Percentiles rank a stretch among this genome's conserved stretches.
Evolutionary conservation across 768 basidiomycete species (phyloP).

Genomic region (Termitomyces sp.): DNA sequence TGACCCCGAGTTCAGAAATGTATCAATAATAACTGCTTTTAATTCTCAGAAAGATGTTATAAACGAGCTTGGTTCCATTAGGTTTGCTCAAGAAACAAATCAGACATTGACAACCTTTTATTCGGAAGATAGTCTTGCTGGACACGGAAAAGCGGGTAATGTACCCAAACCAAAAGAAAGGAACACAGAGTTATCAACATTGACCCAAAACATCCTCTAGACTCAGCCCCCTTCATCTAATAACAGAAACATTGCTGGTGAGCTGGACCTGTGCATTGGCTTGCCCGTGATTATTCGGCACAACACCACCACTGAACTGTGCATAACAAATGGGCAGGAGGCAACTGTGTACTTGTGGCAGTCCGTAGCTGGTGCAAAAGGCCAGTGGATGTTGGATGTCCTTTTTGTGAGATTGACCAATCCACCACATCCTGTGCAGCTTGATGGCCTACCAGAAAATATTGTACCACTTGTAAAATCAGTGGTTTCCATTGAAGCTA

Average conservation of each 20-base stretch:
- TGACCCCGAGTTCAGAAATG: not conserved
- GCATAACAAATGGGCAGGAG: constrained; percentile 31
- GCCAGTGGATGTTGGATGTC: constrained; percentile 18
- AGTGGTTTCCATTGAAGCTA: not conserved
- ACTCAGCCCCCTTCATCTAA: not conserved
- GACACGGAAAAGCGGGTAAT: not conserved
- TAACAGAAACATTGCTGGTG: not conserved
- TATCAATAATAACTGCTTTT: not conserved
- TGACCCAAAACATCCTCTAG: not conserved
- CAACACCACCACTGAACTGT: constrained; percentile 8
- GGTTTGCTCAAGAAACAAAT: no score
- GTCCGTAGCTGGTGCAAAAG: not conserved
- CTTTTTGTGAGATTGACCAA: constrained; percentile 23
- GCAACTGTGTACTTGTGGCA: constrained; percentile 16
- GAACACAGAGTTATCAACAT: no score
- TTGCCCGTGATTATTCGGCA: not conserved
- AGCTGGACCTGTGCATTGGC: not conserved
- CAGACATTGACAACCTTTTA: no score
- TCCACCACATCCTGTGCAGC: constrained; percentile 17
- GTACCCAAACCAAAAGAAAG: no score
- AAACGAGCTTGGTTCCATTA: no score
- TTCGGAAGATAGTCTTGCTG: no score
- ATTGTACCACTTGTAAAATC: constrained; percentile 17
- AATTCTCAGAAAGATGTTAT: not conserved
- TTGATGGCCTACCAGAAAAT: constrained; percentile 23